Base-by-base conservation (phyloP, 495 filamentous ascomycete genomes). In the Glutinoglossum americanum region DNA sequence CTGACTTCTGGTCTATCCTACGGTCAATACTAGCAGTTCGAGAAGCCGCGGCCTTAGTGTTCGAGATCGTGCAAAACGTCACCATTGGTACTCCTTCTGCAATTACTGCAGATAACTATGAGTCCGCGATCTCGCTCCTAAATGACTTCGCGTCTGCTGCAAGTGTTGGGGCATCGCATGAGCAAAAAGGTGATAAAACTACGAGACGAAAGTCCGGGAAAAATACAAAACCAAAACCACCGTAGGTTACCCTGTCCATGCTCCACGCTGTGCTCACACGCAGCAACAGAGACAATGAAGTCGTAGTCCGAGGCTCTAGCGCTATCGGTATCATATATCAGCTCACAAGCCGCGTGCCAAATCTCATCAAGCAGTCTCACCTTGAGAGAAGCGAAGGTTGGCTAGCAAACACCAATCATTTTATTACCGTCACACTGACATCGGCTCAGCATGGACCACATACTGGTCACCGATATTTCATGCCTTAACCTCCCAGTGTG, bases 391-490 rank as follows among this genome's bases (percentile, higher is more conserved):
- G 74, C 60, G 85, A 96, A 75, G 85, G 85, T 85, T 65, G 62
- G 48, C 7, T n/a, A 45, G 9, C 37, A 21, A 21, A 21, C n/a
- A 21, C 60, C 32, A 60, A 1, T 33, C 21, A 13, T n/a, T 30
- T 41, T 51, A 57, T 37, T 26, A 2, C 15, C 3, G 19, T 23
- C 33, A 33, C 28, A 19, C 28, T 44, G 7, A 17, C 55, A 41
- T 28, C 15, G 23, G 19, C 26, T 54, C 60, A 87, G 92, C 92
- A 37, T 99, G 92, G 92, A 85, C 86, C 32, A 87, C 93, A 15
- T 99, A 99, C 67, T 99, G 92, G 92, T 82, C 89, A 17, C 93
- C 89, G 25, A 90, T 97, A 33, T 90, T 98, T 71, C 79, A 84
- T 60, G 82, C 86, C 13, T 71, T 97, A 30, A 92, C 85, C 9